phyloP scores from a whole-genome alignment of 306 rosid genomes.

The Prunus campanulata region DNA sequence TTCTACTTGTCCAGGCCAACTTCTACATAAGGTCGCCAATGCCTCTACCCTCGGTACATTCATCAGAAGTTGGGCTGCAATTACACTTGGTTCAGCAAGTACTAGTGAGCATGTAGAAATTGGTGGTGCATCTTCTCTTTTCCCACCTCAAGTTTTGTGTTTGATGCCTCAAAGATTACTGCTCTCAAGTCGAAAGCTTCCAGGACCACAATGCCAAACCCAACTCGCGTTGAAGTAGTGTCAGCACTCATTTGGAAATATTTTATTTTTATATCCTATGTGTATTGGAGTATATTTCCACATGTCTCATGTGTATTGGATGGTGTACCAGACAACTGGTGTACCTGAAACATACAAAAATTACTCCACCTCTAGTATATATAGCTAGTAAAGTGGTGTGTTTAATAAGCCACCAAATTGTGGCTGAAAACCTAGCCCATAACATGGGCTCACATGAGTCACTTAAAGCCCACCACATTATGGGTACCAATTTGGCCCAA shows the following conservation, averaged over 20 bases:
- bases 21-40: slow-evolving; percentile 46
- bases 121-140: background rate
- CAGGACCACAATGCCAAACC: background rate
- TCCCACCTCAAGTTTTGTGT: slow-evolving; percentile 15
- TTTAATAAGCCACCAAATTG: background rate
- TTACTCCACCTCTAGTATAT: no score
- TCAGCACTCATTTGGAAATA: slow-evolving; percentile 18
- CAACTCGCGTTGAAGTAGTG: slow-evolving; percentile 14
- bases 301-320: slow-evolving; percentile 16
- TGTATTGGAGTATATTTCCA: no score
- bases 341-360: background rate
- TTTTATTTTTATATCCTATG: background rate
- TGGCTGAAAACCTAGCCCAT: slow-evolving; percentile 3
- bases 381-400: slow-evolving; percentile 2
- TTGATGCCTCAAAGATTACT: slow-evolving; percentile 10
- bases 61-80: slow-evolving; percentile 38
- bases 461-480: no score
- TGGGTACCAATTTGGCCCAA: no score
- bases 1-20: background rate
- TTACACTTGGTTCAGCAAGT: background rate
- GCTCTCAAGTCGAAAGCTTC: slow-evolving; percentile 9
- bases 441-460: background rate
- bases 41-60: slow-evolving; percentile 38
- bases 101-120: slow-evolving; percentile 5
- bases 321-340: slow-evolving; percentile 10